Evolutionary conservation across 2,329 filamentous ascomycete genomes (phyloP), one percentile per base, ranked within the genome.

Genomic region (Fusarium sp.): DNA sequence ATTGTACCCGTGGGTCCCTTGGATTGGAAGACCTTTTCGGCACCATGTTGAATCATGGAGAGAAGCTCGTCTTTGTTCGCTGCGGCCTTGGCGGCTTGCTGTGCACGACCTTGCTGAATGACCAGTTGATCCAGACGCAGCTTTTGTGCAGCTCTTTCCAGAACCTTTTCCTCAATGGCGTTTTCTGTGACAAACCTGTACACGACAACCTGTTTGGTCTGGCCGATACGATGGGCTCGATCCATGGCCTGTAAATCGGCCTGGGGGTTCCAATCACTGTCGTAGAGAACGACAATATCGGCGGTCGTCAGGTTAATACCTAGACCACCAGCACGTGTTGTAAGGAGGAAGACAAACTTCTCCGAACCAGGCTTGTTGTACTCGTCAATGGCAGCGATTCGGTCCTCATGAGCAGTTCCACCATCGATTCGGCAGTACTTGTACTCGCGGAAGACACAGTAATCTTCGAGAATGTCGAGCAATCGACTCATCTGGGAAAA

Each of bases 401-500:
- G 94, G 78, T 99, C 96, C 80, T 99, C 96, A 75, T 99, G 96
- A 1, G 96, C 95, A 16, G 96, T 99, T 49, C 94, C 91, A 76
- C 96, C 96, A 78, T 99, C 96, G 69, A 99, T 99, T 76, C 96
- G 93, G 81, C 94, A 98, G 82, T 99, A 99, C 69, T 97, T 92
- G 82, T 93, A 98, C 32, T 93, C 91, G 61, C 94, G 89, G 85
- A 99, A 97, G 46, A 98, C 94, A 71, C 95, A 98, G 81, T 99
- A 99, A 79, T 99, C 96, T 78, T 99, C 96, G 18, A 99, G 87
- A 55, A 99, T 99, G 77, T 99, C 96, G 43, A 99, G 84, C 41
- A 98, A 87, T 87, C 96, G 93, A 76, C 94, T 98, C 96, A 99
- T 99, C 78, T 99, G 96, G 1, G 96, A 99, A 83, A 99, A 99